Evolutionary conservation across 371 early-diverging fungal genomes (phyloP).

Genomic region (Actinomucor elegans): DNA sequence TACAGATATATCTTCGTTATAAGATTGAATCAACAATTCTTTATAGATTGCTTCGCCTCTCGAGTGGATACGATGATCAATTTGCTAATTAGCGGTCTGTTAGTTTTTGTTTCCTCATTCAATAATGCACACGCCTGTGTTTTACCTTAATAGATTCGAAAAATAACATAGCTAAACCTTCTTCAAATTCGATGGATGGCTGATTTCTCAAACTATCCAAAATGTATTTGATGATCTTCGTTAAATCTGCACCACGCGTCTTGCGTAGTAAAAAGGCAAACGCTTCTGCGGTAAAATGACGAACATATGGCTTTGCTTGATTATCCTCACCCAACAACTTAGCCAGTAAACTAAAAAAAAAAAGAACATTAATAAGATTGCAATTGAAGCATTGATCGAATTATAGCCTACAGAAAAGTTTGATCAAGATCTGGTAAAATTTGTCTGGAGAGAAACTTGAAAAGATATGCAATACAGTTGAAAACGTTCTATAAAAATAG

Average conservation of each 20-base stretch:
- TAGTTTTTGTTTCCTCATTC: no score
- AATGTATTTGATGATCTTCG: constrained; percentile 56
- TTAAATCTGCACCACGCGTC: constrained; percentile 58
- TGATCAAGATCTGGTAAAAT: constrained; percentile 67
- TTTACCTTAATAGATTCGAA: constrained; percentile 79
- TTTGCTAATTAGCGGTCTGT: no score
- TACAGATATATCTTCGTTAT: constrained; percentile 26
- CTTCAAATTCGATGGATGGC: constrained; percentile 56
- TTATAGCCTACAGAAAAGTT: constrained; percentile 68
- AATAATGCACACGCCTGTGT: no score
- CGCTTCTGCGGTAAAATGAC: constrained; percentile 89
- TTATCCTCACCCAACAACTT: constrained; percentile 71
- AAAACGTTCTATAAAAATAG: constrained; percentile 69
- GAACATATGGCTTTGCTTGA: constrained; percentile 72
- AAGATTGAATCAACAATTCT: constrained; percentile 49
- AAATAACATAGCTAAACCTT: constrained; percentile 78
- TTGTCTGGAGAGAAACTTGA: constrained; percentile 81
- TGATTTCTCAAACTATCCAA: constrained; percentile 53
- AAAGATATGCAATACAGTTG: constrained; percentile 85
- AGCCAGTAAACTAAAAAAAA: constrained; percentile 57
- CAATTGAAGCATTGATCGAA: not conserved
- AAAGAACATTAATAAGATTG: not conserved
- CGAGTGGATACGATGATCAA: constrained; percentile 63
- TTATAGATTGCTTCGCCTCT: constrained; percentile 47
- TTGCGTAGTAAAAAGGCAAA: constrained; percentile 90